Percentiles rank a stretch among this genome's conserved stretches.
Conservation (phyloP, 2,329 filamentous ascomycete species). For the Stagonosporopsis vannaccii region DNA sequence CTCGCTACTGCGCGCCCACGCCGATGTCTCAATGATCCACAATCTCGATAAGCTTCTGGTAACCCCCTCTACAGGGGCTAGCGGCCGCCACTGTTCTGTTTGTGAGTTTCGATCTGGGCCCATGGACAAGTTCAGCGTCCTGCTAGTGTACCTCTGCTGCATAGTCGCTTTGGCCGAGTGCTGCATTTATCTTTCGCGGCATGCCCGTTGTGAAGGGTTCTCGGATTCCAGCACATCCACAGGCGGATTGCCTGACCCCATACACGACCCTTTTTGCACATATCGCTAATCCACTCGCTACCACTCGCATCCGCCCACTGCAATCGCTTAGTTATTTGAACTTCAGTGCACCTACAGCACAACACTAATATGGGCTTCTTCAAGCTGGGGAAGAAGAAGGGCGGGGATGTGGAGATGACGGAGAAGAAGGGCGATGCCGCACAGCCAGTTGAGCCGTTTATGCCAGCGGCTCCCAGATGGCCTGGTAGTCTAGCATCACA, state of each 20-base stretch:
- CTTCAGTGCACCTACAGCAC: background rate
- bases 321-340: background rate
- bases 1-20: slow-evolving; percentile 3
- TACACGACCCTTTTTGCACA: slow-evolving; percentile 3
- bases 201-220: background rate
- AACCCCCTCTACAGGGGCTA: slow-evolving; percentile 5
- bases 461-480: slow-evolving; percentile 9
- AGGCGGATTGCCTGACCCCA: slow-evolving; percentile 8
- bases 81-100: slow-evolving; percentile 8
- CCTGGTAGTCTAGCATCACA: slow-evolving; percentile 11
- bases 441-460: background rate
- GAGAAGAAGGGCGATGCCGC: slow-evolving; percentile 9
- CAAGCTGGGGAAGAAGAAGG: slow-evolving; percentile 21
- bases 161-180: slow-evolving; percentile 5
- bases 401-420: slow-evolving; percentile 13
- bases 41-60: slow-evolving; percentile 15
- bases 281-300: slow-evolving; percentile 9
- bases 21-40: slow-evolving; percentile 12
- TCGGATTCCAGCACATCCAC: slow-evolving; percentile 4
- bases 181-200: slow-evolving; percentile 9
- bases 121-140: slow-evolving; percentile 9
- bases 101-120: slow-evolving; percentile 16
- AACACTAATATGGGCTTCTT: slow-evolving; percentile 20
- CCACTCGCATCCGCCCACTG: background rate
- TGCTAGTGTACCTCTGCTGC: slow-evolving; percentile 11